Base-by-base conservation (phyloP, 2,329 filamentous ascomycete genomes). In the Aurifilum marmelostoma region DNA sequence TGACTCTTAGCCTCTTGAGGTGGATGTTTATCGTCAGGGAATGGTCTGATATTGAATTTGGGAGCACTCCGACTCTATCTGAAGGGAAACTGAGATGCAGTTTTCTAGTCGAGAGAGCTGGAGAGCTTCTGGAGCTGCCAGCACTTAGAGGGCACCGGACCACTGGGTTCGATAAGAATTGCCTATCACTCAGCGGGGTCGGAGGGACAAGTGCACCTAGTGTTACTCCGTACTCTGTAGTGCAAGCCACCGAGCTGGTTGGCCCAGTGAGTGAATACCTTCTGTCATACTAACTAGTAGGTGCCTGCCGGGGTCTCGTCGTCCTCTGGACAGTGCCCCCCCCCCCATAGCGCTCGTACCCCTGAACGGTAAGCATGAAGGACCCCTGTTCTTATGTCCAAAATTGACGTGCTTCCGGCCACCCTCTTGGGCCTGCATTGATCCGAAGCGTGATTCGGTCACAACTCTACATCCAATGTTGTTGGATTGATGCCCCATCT, bases 131-230 rank as follows among this genome's bases (percentile, higher is more conserved):
- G n/a, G 34, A 41, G 37, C 21, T 39, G 34, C 37, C 34, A 41
- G 37, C 59, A 62, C n/a, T 2, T 18, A 32, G 37, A n/a, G 4
- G 32, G 34, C 12, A 14, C 39, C 24, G 24, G 21, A 18, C 59
- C 37, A 16, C 24, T 62, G 59, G 34, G 16, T 29, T 62, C 59
- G 59, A 62, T 62, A 62, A 62, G 59, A 12, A 39, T 43, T 41
- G 59, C 34, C 59, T 62, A 62, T 62, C 39, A n/a, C 39, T 18
- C 39, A 62, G 34, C 39, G 59, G 59, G 59, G 59, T 41, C n/a
- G 34, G 29, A 37, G 32, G 18, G 12, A 32, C 32, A 34, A 37
- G 29, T 21, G 56, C 56, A 14, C 8, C 32, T 41, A 24, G 58
- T 24, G 11, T 3, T n/a, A 16, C 16, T 39, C 4, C 4, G 4